Base-by-base conservation (phyloP, 352 stramenopile genomes). In the Pythium inflatum region DNA sequence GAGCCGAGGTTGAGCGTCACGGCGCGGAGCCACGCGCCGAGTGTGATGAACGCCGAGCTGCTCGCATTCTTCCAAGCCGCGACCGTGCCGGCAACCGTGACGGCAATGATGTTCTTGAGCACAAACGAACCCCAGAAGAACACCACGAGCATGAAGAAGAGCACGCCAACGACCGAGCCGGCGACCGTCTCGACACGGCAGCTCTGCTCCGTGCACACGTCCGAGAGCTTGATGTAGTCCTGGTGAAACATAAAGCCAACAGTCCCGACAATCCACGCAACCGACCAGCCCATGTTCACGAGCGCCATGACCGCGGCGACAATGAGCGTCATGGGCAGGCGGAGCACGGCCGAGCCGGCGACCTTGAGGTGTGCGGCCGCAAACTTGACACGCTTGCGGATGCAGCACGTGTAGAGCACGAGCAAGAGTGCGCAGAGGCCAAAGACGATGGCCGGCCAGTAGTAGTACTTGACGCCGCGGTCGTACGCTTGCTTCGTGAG, bases 51-150 rank as follows among this genome's bases (percentile, higher is more conserved):
- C 34, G 82, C 69, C 45, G 79, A 85, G 27, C 84, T 90, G 45
- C 81, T 80, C 5, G 92, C 80, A 62, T 88, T 88, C 68, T 92
- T 87, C 96, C 96, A 99, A 18, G 89, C 91, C 20, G 83, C 91
- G 27, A 98, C 89, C 0, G 87, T 97, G 25, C 93, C 94, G 18
- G 92, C 85, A 8, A 95, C 89, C 12, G 93, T 97, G 30, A 94
- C 87, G 27, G 90, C 87, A 53, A 98, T 85, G 30, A 98, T 74
- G 76, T 98, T 98, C 65, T 80, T 80, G 60, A 95, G 65, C 41
- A 98, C 88, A 41, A 89, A 88, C 5, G 75, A 85, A 38, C 84
- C 89, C 95, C 95, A 99, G 76, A 97, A 98, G 75, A 96, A 98
- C 45, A 93, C 89, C n/a, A 98, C 46, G 45, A 98, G 70, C 75